Conservation (phyloP, 2,329 filamentous ascomycete genomes). For the Coccinonectria pachysandricola region DNA sequence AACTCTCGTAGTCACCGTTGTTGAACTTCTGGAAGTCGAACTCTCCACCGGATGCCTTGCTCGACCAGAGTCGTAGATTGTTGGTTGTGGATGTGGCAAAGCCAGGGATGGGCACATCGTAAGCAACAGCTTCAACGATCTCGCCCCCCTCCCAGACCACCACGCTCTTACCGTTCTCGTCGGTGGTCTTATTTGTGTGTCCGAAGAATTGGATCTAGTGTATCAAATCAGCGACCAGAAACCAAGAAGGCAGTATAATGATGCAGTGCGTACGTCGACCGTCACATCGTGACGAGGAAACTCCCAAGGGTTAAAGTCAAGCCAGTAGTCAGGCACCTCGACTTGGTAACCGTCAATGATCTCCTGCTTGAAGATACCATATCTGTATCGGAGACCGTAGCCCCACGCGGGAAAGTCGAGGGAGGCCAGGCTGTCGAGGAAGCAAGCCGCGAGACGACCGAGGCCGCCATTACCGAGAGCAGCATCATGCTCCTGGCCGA, state of each 20-base stretch:
- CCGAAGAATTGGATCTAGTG: constrained; percentile 83
- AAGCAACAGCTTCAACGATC: constrained; percentile 82
- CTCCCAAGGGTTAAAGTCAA: constrained; percentile 99
- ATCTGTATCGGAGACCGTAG: constrained; percentile 89
- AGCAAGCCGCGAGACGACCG: constrained; percentile 88
- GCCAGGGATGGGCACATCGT: constrained; percentile 85
- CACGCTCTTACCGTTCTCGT: constrained; percentile 65
- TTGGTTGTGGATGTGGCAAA: constrained; percentile 87
- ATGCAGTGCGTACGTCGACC: constrained; percentile 69
- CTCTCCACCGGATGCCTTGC: constrained; percentile 91
- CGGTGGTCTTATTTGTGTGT: constrained; percentile 61
- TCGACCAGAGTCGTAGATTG: constrained; percentile 94
- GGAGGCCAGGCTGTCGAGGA: constrained; percentile 90
- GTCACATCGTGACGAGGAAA: constrained; percentile 92
- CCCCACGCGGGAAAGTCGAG: constrained; percentile 96
- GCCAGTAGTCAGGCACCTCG: constrained; percentile 97
- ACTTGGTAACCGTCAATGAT: constrained; percentile 97
- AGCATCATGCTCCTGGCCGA: constrained; percentile 90
- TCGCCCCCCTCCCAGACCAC: constrained; percentile 87
- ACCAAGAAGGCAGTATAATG: too few relatives aligned
- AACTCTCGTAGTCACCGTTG: constrained; percentile 93
- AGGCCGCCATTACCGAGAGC: constrained; percentile 93
- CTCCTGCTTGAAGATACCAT: constrained; percentile 99
- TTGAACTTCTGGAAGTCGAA: constrained; percentile 99
- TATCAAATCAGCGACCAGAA: constrained; percentile 6